Base-by-base conservation (phyloP, 2,329 filamentous ascomycete species). In the Colletotrichum lentis region DNA sequence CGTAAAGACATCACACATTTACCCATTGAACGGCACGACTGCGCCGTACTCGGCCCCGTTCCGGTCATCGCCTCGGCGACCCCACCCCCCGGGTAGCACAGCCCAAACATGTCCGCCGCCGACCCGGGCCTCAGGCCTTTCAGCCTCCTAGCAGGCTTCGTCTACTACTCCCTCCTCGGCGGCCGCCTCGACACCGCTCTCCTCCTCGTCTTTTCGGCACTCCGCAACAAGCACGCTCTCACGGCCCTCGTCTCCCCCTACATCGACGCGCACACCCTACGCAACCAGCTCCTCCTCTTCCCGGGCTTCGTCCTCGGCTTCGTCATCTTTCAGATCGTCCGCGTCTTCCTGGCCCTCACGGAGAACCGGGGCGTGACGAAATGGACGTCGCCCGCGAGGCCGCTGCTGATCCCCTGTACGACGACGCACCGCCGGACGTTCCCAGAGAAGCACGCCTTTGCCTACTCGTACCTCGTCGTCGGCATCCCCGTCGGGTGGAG, bases 401-500 rank as follows among this genome's bases (percentile, higher is more conserved):
- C 86, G 3, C 77, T 88, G 64, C 78, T 94, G 14, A 86, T 93
- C 49, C 89, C 90, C 8, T 88, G 88, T 72, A 82, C 80, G 52
- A 92, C 88, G 16, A 88, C 84, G 2, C 91, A 94, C 75, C 80
- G 85, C 4, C 83, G 91, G 20, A 75, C 90, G n/a, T 88, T 90
- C 65, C 91, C 91, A 0, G 83, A 87, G 73, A 86, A 84, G 67
- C 89, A 93, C 74, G 84, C 84, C 0, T 94, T 94, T 73, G 81
- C 81, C 0, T 92, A 93, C 74, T 88, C 89, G 0, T 93, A 93
- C 75, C 83, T 94, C 1, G 82, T 89, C 53, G 87, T 89, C 31
- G 90, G 91, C 0, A 82, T 91, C 47, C 91, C 90, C 0, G 83
- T 93, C 27, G 85, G 85, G n/a, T 88, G 86, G 76, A 79, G 80